phyloP scores from a whole-genome alignment of 441 rosid species.

The Gossypium davidsonii region DNA sequence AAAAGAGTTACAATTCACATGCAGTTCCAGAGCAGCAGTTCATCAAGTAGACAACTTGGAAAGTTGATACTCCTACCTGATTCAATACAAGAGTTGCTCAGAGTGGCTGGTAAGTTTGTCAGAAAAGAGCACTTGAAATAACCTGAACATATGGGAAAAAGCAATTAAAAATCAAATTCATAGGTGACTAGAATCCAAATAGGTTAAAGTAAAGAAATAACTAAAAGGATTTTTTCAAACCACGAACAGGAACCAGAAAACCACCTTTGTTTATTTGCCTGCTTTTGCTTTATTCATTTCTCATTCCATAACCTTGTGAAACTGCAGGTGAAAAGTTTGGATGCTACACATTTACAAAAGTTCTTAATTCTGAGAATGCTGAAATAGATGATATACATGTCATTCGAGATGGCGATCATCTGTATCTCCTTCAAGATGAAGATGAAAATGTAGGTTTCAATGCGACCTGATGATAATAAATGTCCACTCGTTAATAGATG shows the following conservation, averaged over 20 bases:
- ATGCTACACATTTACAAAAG: slow-evolving; percentile 46
- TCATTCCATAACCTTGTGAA: slow-evolving; percentile 30
- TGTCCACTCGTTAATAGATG: slow-evolving; percentile 11
- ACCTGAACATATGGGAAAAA: slow-evolving; percentile 16
- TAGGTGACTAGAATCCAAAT: not conserved
- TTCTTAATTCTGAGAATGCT: slow-evolving; percentile 62
- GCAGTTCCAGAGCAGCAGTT: slow-evolving; percentile 32
- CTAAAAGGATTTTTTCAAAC: slow-evolving; percentile 4
- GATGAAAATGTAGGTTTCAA: slow-evolving; percentile 21
- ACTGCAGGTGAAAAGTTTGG: slow-evolving; percentile 84
- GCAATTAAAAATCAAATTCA: slow-evolving; percentile 1
- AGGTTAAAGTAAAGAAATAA: not conserved
- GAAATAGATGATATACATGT: slow-evolving; percentile 75
- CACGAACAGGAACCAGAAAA: slow-evolving; percentile 8
- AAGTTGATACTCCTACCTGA: slow-evolving; percentile 75
- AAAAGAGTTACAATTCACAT: slow-evolving; percentile 83
- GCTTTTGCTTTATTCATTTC: slow-evolving; percentile 23
- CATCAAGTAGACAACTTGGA: slow-evolving; percentile 27
- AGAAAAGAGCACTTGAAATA: slow-evolving; percentile 16
- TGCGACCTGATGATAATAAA: slow-evolving; percentile 21
- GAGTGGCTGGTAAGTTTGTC: slow-evolving; percentile 64
- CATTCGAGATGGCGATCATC: slow-evolving; percentile 92
- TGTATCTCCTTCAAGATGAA: slow-evolving; percentile 53
- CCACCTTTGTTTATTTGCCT: slow-evolving; percentile 11
- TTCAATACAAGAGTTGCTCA: slow-evolving; percentile 72